These are phyloP conservation scores for Isochrysis galbana DNA, from an alignment of 78 protist species.

Conservation along the genomic window DNA sequence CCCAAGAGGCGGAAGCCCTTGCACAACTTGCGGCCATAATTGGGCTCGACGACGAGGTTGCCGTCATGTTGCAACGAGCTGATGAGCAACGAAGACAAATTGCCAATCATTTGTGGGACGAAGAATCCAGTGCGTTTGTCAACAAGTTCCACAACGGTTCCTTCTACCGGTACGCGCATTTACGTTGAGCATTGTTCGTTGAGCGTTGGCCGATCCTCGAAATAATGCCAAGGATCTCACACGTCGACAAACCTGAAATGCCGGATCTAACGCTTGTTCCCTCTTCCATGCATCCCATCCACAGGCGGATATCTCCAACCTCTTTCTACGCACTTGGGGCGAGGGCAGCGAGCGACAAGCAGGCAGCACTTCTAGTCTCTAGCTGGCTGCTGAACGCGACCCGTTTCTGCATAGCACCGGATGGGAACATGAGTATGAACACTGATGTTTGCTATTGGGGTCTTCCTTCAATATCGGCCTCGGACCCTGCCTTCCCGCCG, in stretches of 20 bases:
- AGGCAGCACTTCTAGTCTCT: neutral
- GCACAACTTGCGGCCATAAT: neutral
- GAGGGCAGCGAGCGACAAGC: constrained; percentile 13
- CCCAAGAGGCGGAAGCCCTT: constrained; percentile 9
- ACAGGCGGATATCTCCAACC: neutral
- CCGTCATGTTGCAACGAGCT: neutral
- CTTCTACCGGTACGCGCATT: constrained; percentile 12
- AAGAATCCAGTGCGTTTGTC: neutral
- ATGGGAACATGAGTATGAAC: neutral
- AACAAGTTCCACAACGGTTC: neutral
- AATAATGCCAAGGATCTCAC: too few relatives aligned
- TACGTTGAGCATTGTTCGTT: too few relatives aligned
- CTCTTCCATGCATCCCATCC: neutral
- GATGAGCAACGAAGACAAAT: neutral
- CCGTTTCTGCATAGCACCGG: neutral
- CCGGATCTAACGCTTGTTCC: neutral
- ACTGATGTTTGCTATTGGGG: constrained; percentile 24
- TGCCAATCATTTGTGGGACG: constrained; percentile 4
- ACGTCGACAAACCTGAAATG: neutral
- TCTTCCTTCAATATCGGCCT: neutral
- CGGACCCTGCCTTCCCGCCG: constrained; percentile 29
- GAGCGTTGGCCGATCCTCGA: too few relatives aligned
- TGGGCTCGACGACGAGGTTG: too few relatives aligned
- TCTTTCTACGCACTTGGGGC: constrained; percentile 12
- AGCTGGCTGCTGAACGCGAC: neutral